These are phyloP conservation scores for Corylus heterophylla DNA, from an alignment of 306 rosid genomes.

Conservation along the genomic window DNA sequence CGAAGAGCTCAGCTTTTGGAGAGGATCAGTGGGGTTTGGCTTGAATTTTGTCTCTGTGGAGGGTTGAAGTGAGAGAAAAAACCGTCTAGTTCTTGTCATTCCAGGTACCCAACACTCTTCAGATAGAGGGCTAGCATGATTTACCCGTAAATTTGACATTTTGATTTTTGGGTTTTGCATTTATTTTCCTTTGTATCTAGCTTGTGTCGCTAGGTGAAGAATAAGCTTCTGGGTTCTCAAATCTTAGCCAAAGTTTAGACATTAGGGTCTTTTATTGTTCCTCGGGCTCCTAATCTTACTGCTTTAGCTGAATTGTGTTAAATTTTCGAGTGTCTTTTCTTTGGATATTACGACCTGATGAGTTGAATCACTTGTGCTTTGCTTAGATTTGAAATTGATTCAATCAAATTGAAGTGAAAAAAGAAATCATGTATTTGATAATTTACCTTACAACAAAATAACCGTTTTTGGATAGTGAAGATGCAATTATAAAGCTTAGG, in stretches of 20 bases:
- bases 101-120: slow-evolving; percentile 37
- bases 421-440: neutral
- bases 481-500: neutral
- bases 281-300: neutral
- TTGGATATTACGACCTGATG: neutral
- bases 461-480: neutral
- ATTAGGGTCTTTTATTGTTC: neutral
- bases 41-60: slow-evolving; percentile 32
- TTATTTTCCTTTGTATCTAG: neutral
- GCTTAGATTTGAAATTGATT: neutral
- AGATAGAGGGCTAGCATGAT: neutral
- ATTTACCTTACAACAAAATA: neutral
- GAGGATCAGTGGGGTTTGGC: neutral
- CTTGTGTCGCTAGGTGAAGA: neutral
- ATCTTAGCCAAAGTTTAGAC: neutral
- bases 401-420: neutral
- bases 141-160: neutral
- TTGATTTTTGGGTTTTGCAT: neutral
- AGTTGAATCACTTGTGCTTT: neutral
- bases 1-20: slow-evolving; percentile 4
- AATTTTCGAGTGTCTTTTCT: neutral
- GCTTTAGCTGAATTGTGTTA: neutral
- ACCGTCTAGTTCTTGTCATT: slow-evolving; percentile 12
- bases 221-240: slow-evolving; percentile 23
- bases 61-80: slow-evolving; percentile 19